These are phyloP conservation scores for Ustilago sp. DNA, from an alignment of 1,284 basidiomycete species.

Conservation along the genomic window DNA sequence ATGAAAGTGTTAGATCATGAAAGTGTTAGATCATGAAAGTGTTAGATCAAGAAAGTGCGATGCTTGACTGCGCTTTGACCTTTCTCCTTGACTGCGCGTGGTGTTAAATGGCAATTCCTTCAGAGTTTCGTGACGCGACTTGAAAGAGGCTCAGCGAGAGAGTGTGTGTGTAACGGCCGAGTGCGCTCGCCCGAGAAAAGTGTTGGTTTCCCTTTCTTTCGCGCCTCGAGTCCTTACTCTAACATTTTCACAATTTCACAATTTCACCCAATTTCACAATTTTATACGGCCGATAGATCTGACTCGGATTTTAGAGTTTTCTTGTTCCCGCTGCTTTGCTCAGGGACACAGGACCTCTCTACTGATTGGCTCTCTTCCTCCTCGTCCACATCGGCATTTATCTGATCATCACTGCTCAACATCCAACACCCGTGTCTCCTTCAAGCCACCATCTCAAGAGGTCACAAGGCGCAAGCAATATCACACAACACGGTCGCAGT, in stretches of 20 bases:
- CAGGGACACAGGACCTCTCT: neutral
- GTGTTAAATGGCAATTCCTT: conserved; percentile 34
- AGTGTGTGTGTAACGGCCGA: conserved; percentile 19
- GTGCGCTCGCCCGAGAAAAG: conserved; percentile 6
- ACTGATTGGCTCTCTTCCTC: conserved; percentile 1
- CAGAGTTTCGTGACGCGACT: conserved; percentile 43
- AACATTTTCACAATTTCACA: neutral
- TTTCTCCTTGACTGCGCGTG: conserved; percentile 14
- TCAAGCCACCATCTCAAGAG: neutral
- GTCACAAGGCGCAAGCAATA: neutral
- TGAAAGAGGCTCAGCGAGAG: neutral
- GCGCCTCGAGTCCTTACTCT: conserved; percentile 12
- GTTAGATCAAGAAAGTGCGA: neutral
- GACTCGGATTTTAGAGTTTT: conserved; percentile 13
- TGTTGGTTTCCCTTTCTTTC: conserved; percentile 25
- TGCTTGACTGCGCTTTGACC: conserved; percentile 2
- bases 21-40: neutral
- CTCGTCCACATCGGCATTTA: neutral
- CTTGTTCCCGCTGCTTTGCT: conserved; percentile 13
- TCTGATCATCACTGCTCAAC: neutral
- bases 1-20: no score
- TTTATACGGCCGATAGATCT: conserved; percentile 13
- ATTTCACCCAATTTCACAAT: neutral
- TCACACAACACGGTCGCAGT: neutral
- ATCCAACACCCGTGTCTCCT: neutral